Evolutionary conservation across 2,329 filamentous ascomycete species (phyloP).

Genomic region (Fusarium bulbicola): DNA sequence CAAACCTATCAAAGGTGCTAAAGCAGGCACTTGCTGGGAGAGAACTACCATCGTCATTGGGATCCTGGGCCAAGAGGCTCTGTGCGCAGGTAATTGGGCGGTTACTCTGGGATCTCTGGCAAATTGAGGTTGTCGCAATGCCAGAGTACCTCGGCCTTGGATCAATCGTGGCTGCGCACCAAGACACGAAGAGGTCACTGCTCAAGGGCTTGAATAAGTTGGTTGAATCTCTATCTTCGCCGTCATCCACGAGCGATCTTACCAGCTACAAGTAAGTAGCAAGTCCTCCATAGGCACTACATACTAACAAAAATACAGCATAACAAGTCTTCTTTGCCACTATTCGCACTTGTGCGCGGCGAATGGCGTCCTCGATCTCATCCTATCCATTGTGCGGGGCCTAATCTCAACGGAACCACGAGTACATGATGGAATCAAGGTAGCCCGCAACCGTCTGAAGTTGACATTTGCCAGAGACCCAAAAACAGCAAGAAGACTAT

Average conservation of each 20-base stretch:
- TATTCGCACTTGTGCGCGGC: neutral
- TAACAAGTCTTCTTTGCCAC: neutral
- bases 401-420: neutral
- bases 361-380: neutral
- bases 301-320: neutral
- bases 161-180: neutral
- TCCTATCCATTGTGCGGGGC: neutral
- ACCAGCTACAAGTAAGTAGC: neutral
- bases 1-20: neutral
- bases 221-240: neutral
- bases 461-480: neutral
- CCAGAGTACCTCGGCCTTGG: neutral
- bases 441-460: neutral
- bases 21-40: neutral
- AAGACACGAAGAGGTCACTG: neutral
- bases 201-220: neutral
- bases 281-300: rapidly evolving
- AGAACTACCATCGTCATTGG: neutral
- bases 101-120: conserved; percentile 4
- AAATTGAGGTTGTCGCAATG: neutral
- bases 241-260: neutral
- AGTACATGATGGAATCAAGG: neutral
- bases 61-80: neutral
- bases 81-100: neutral
- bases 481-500: neutral